Percentiles rank a stretch among this genome's conserved stretches.
Evolutionary conservation across 2,329 filamentous ascomycete species (phyloP).

Genomic region (Aspergillus cejpii): DNA sequence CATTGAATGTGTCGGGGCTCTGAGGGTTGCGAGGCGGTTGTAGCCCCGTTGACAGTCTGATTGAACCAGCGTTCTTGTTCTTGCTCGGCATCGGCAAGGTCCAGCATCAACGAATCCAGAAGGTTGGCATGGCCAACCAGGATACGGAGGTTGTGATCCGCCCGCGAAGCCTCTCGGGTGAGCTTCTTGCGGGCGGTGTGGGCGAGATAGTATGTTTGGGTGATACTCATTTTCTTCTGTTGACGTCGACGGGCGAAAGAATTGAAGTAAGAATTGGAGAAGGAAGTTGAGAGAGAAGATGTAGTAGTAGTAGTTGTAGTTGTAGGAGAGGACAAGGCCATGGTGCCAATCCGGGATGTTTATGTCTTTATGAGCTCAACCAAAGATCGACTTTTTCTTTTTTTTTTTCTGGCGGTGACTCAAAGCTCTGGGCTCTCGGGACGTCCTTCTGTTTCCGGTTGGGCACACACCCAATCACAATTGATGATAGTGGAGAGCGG

Average conservation of each 20-base stretch:
- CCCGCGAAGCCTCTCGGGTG: slow-evolving; percentile 76
- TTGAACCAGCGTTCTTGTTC: slow-evolving; percentile 99
- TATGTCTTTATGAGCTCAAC: slow-evolving; percentile 25
- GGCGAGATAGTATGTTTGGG: slow-evolving; percentile 96
- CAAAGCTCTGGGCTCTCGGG: too few species aligned
- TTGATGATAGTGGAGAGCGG: slow-evolving; percentile 19
- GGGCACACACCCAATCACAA: slow-evolving; percentile 23
- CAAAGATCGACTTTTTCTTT: slow-evolving; percentile 10
- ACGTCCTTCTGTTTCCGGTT: slow-evolving; percentile 12
- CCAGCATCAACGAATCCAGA: slow-evolving; percentile 85
- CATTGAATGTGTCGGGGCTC: slow-evolving; percentile 73
- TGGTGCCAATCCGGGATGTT: slow-evolving; percentile 20
- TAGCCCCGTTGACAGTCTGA: slow-evolving; percentile 76
- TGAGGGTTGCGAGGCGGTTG: slow-evolving; percentile 45
- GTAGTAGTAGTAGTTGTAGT: slow-evolving; percentile 12
- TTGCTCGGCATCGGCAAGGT: slow-evolving; percentile 86
- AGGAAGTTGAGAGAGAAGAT: slow-evolving; percentile 24
- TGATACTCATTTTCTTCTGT: slow-evolving; percentile 91
- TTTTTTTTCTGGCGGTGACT: slow-evolving; percentile 29
- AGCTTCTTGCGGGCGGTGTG: slow-evolving; percentile 97
- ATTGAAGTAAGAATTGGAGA: slow-evolving; percentile 36
- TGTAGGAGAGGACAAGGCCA: slow-evolving; percentile 16
- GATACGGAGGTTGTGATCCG: slow-evolving; percentile 89
- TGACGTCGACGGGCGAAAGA: slow-evolving; percentile 36
- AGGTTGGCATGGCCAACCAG: slow-evolving; percentile 98